Evolutionary conservation across 129 eudicot genomes (phyloP), one percentile per base, ranked within the genome.

Genomic region (Flaveria trinervia): DNA sequence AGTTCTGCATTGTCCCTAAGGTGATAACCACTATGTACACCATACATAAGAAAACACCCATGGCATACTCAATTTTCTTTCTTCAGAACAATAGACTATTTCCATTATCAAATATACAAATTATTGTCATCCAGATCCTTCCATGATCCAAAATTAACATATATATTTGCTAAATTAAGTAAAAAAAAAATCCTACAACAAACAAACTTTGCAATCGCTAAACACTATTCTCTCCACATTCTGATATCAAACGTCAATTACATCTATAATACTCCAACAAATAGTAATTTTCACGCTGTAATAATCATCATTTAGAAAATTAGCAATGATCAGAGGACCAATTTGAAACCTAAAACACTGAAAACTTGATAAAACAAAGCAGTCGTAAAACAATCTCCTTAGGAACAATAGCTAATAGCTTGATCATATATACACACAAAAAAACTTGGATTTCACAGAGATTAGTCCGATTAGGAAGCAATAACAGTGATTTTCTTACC

Each of bases 401-500:
- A 22, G 45, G 25, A 66, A 33, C 26, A 1, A 23, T 23, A 23
- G 26, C 26, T 23, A 23, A 23, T 23, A 23, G 26, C 26, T 23
- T 23, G 1, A 23, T 23, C 26, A 62, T 23, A 39, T 44, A 36
- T 23, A 39, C 16, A 36, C 45, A 74, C 36, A 9, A 9, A 36
- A 2, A 49, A 36, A 49, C 33, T 50, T 76, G 30, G 9, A 76
- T 50, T 49, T 50, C 73, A 76, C 20, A 65, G 36, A 18, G n/a
- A 36, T 65, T 18, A 8, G 50, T 16, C 50, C 12, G 20, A 76
- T 76, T 51, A 65, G 52, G 23, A 49, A 67, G 51, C 65, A 16
- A 51, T 74, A 76, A 50, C 80, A 65, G 80, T 16, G 12, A 52
- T 15, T 30, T 65, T 77, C 17, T 14, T 45, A 52, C 14, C 79